phyloP scores from a whole-genome alignment of 179 eudicot genomes.

The Nepenthes alata region DNA sequence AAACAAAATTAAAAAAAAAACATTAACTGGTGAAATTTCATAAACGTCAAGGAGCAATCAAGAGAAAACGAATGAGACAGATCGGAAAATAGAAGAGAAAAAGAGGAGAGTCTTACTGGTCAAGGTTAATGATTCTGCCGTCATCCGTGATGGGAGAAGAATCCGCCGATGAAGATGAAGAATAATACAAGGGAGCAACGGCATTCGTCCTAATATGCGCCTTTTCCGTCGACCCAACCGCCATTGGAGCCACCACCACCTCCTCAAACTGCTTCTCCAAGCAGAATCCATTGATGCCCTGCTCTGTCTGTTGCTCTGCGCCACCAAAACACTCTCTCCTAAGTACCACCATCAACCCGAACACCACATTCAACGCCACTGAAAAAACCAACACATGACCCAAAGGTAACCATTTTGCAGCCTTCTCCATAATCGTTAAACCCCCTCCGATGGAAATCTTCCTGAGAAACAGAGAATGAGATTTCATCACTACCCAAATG shows the following conservation, averaged over 20 bases:
- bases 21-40: background rate
- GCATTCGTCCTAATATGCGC: background rate
- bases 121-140: constrained; percentile 7
- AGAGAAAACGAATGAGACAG: background rate
- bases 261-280: background rate
- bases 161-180: background rate
- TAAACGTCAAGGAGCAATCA: background rate
- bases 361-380: constrained; percentile 4
- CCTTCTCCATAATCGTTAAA: constrained; percentile 1
- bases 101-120: constrained; percentile 1
- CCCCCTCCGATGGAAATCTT: too few species aligned
- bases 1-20: background rate
- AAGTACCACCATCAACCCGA: background rate
- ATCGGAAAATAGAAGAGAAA: background rate
- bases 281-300: background rate
- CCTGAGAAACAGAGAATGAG: too few species aligned
- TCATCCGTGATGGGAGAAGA: background rate
- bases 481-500: too few species aligned
- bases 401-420: background rate
- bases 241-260: background rate
- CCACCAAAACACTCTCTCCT: background rate
- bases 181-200: background rate
- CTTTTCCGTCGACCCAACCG: background rate
- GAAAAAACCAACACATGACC: background rate
- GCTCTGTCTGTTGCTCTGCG: background rate